A percentile compares a stretch with the other conserved stretches of the same genome.
These are phyloP conservation scores for Saksenaea vasiformis DNA, from an alignment of 371 early-diverging fungal species.

Conservation along the genomic window DNA sequence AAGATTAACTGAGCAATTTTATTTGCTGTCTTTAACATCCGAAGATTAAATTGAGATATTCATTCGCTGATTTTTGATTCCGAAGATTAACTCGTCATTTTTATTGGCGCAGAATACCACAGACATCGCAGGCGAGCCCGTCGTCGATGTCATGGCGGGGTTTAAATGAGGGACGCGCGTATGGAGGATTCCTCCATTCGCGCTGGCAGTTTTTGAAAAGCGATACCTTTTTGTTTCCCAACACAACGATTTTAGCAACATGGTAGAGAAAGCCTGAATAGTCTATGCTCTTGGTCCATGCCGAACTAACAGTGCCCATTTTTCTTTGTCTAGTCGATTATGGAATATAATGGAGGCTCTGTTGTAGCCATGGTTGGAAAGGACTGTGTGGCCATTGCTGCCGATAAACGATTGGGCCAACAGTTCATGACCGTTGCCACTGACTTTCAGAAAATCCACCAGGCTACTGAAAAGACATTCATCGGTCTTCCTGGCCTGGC, in stretches of 20 bases:
- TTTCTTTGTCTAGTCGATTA: slow-evolving; percentile 61
- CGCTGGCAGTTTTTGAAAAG: not conserved
- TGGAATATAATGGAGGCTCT: slow-evolving; percentile 94
- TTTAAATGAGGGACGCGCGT: slow-evolving; percentile 1
- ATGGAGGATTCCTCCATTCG: not conserved
- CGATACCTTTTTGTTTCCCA: not conserved
- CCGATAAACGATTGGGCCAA: slow-evolving; percentile 93
- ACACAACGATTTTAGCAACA: not conserved
- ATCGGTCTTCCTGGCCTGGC: slow-evolving; percentile 96
- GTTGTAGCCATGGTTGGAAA: slow-evolving; percentile 99
- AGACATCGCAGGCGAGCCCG: too few relatives aligned
- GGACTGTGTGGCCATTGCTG: slow-evolving; percentile 97
- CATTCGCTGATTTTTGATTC: too few relatives aligned
- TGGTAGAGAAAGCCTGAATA: not conserved
- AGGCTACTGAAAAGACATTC: slow-evolving; percentile 82
- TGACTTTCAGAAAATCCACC: slow-evolving; percentile 94
- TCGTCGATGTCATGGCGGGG: not conserved
- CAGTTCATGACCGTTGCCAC: slow-evolving; percentile 94
- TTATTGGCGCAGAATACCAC: too few relatives aligned
- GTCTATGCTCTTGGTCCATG: too few relatives aligned
- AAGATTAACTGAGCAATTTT: too few relatives aligned
- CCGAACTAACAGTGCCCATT: too few relatives aligned
- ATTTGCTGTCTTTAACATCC: too few relatives aligned
- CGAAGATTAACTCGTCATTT: too few relatives aligned
- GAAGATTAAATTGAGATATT: too few relatives aligned